These are phyloP conservation scores for Phanerodontia chrysosporium DNA, from an alignment of 768 basidiomycete genomes.

Conservation along the genomic window DNA sequence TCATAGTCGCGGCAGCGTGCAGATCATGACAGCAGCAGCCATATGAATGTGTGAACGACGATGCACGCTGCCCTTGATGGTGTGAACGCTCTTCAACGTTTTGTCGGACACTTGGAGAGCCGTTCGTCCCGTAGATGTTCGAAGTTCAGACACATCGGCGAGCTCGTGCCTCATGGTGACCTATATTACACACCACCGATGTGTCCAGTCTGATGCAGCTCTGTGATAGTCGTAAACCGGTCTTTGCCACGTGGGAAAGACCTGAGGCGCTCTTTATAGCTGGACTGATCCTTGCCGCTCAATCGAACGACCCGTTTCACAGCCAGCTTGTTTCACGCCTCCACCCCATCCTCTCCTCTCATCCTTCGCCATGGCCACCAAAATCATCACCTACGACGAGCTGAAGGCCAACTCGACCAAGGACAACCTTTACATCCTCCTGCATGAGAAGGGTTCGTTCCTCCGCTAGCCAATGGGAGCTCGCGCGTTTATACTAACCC, in stretches of 20 bases:
- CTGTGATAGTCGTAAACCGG: neutral
- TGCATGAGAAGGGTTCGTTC: conserved; percentile 76
- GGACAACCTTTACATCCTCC: conserved; percentile 74
- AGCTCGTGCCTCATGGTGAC: too few species aligned
- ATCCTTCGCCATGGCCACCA: conserved; percentile 32
- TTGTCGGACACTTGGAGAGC: neutral
- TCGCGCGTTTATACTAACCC: conserved; percentile 14
- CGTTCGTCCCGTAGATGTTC: neutral
- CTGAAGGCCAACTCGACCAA: conserved; percentile 74
- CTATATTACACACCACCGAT: neutral
- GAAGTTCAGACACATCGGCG: neutral
- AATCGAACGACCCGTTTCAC: conserved; percentile 8
- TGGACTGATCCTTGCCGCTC: conserved; percentile 2
- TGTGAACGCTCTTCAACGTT: neutral
- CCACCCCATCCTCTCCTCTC: conserved; percentile 6
- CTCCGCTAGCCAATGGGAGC: neutral
- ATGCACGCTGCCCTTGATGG: neutral
- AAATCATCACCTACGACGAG: conserved; percentile 64
- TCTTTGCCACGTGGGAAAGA: conserved; percentile 13
- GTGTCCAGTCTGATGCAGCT: neutral
- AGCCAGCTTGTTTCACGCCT: neutral
- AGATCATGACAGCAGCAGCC: neutral
- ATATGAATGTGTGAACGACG: neutral
- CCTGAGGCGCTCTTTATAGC: conserved; percentile 10
- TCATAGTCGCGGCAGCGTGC: neutral